Evolutionary conservation across 495 filamentous ascomycete genomes (phyloP), one percentile per base, ranked within the genome.

Genomic region (Aspergillus cavernicola): DNA sequence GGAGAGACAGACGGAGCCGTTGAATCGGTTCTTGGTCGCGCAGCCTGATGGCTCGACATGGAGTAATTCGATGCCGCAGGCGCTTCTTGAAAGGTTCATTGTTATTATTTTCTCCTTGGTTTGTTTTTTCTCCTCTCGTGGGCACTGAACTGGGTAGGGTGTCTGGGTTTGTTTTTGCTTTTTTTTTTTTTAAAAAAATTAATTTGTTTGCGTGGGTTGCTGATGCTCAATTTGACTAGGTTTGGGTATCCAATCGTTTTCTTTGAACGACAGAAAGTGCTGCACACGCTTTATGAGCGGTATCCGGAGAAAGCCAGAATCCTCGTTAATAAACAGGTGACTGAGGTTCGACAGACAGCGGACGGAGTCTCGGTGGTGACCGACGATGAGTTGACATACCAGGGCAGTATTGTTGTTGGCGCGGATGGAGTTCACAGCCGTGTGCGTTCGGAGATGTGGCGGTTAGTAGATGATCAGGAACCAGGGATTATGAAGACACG

Each of bases 371-470:
- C 31, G 0, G 61, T 64, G 4, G 44, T 28, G 1, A 52, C 51
- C 0, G 51, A 55, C 8, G 43, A 54, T 22, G 53, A 55, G 4
- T 35, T 39, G 1, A 29, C 15, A 1, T 60, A 69, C 39, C 29
- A 56, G 6, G 77, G 77, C 0, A 63, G 75, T 37, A 22, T 79
- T 11, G 59, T 80, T 7, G 64, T 77, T 3, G 79, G 77, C 0
- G 70, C 70, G 8, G 80, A 81, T 58, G 79, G 77, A 0, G 70
- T 80, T 18, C 71, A 76, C 41, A 79, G 76, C 57, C 58, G 45
- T 38, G 67, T 72, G 22, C 63, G 62, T 2, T 50, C 47, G 4
- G 51, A 62, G 45, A 67, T 82, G 62, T 68, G 71, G 61, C 52
- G 61, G 51, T 35, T 33, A 28, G 59, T 43, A 32, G 28, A 55